A percentile compares a stretch with the other conserved stretches of the same genome.
Conservation (phyloP, 2,329 filamentous ascomycete species). For the Cladophialophora carrionii region DNA sequence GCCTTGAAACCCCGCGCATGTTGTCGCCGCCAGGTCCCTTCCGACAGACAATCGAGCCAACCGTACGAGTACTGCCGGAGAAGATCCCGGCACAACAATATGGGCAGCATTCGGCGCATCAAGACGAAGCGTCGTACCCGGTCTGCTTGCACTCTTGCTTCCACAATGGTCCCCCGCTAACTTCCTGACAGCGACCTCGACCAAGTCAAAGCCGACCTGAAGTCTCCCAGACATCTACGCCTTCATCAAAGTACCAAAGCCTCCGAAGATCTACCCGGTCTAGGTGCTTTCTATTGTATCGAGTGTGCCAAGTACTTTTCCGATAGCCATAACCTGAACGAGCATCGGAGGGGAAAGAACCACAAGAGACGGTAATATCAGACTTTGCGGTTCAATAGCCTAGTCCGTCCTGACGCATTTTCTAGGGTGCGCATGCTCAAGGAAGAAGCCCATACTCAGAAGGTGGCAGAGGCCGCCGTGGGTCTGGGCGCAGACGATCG, state of each 20-base stretch:
- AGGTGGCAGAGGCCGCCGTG: constrained; percentile 78
- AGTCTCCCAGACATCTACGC: constrained; percentile 75
- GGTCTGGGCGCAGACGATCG: constrained; percentile 74
- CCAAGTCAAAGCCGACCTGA: constrained; percentile 83
- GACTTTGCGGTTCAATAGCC: not conserved
- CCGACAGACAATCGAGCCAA: not conserved
- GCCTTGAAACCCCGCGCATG: not conserved
- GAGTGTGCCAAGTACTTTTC: constrained; percentile 98
- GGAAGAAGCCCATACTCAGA: constrained; percentile 84
- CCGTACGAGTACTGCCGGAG: not conserved
- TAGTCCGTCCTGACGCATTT: constrained; percentile 3
- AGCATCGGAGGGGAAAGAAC: constrained; percentile 83
- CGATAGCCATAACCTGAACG: constrained; percentile 72
- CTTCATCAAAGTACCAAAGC: constrained; percentile 79
- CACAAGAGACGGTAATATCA: constrained; percentile 77
- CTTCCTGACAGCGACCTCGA: constrained; percentile 73
- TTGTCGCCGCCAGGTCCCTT: constrained; percentile 11
- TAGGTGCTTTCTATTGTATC: constrained; percentile 84
- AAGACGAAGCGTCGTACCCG: constrained; percentile 75
- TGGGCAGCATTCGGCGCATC: constrained; percentile 69
- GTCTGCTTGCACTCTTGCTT: constrained; percentile 48
- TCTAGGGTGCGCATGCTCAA: constrained; percentile 75
- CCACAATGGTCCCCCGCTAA: constrained; percentile 20
- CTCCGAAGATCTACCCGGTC: constrained; percentile 80
- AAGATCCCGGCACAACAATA: constrained; percentile 45